Evolutionary conservation across 2,329 filamentous ascomycete genomes (phyloP).

Genomic region (Cladosporium sp.): DNA sequence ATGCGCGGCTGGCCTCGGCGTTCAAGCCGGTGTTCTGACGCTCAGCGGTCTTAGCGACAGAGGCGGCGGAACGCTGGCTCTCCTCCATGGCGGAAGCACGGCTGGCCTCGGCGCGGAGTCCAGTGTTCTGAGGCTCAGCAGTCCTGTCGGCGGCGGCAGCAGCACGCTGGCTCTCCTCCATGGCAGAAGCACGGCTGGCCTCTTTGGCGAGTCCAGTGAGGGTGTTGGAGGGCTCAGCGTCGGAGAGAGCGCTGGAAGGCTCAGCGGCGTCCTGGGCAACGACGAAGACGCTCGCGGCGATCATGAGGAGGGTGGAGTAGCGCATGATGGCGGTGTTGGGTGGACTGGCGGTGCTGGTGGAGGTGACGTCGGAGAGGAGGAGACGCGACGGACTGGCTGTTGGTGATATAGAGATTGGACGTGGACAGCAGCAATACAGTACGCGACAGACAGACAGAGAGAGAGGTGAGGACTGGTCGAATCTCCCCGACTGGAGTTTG

Average conservation of each 20-base stretch:
- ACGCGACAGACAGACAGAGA: conserved; percentile 15
- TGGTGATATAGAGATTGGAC: conserved; percentile 5
- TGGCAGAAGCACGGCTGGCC: conserved; percentile 16
- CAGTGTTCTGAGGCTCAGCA: conserved; percentile 11
- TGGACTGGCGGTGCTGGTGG: neutral
- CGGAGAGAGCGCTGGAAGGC: neutral
- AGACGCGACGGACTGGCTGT: conserved; percentile 17
- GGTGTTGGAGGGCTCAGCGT: conserved; percentile 12
- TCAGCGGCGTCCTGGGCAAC: conserved; percentile 14
- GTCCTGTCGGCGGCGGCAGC: conserved; percentile 9
- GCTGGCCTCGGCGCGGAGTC: conserved; percentile 13
- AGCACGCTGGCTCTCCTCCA: conserved; percentile 20
- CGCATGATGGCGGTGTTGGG: conserved; percentile 17
- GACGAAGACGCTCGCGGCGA: conserved; percentile 21
- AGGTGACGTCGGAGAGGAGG: neutral
- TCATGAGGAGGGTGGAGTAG: conserved; percentile 19
- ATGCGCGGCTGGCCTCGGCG: conserved; percentile 11
- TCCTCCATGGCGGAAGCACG: conserved; percentile 12
- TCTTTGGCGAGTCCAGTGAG: conserved; percentile 17
- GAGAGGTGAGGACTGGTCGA: neutral
- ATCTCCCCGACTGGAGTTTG: conserved; percentile 13
- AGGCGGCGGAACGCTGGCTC: conserved; percentile 15
- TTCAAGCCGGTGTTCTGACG: neutral
- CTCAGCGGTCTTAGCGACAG: conserved; percentile 2
- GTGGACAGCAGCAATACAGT: conserved; percentile 18